Evolutionary conservation across 192 early-diverging fungal genomes (phyloP).

Genomic region (Coemansia sp.): DNA sequence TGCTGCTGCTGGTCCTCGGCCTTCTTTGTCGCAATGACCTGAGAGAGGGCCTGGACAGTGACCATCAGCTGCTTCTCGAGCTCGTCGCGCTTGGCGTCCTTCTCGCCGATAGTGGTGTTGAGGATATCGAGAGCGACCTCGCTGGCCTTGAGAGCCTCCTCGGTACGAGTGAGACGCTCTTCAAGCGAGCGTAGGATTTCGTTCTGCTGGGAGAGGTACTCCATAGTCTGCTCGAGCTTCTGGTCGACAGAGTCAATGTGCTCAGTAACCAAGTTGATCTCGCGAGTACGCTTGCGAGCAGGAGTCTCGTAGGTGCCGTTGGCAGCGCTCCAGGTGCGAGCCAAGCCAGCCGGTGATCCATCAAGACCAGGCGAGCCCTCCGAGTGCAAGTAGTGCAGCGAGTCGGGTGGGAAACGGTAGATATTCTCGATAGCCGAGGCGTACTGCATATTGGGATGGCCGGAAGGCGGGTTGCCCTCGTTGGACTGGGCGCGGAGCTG

Average conservation of each 20-base stretch:
- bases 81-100: slow-evolving; percentile 56
- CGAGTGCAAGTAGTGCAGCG: slow-evolving; percentile 33
- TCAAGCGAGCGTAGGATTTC: slow-evolving; percentile 45
- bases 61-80: slow-evolving; percentile 56
- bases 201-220: slow-evolving; percentile 52
- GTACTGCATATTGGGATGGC: slow-evolving; percentile 47
- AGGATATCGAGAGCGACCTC: slow-evolving; percentile 43
- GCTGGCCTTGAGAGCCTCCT: slow-evolving; percentile 52
- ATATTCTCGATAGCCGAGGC: slow-evolving; percentile 51
- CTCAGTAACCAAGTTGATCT: slow-evolving; percentile 40
- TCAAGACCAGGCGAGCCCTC: slow-evolving; percentile 45
- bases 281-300: slow-evolving; percentile 54
- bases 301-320: slow-evolving; percentile 56
- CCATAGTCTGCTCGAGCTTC: slow-evolving; percentile 50
- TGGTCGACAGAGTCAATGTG: slow-evolving; percentile 50
- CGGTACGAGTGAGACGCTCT: slow-evolving; percentile 48
- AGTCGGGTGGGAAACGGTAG: slow-evolving; percentile 56
- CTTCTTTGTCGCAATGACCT: slow-evolving; percentile 54
- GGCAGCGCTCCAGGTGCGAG: slow-evolving; percentile 55
- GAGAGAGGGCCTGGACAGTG: slow-evolving; percentile 54
- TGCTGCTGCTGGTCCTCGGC: slow-evolving; percentile 30
- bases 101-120: slow-evolving; percentile 45
- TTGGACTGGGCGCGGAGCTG: slow-evolving; percentile 71
- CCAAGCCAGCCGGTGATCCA: slow-evolving; percentile 14
- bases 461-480: slow-evolving; percentile 47